These are phyloP conservation scores for Teratosphaeria viscida DNA, from an alignment of 2,329 filamentous ascomycete genomes.

Conservation along the genomic window DNA sequence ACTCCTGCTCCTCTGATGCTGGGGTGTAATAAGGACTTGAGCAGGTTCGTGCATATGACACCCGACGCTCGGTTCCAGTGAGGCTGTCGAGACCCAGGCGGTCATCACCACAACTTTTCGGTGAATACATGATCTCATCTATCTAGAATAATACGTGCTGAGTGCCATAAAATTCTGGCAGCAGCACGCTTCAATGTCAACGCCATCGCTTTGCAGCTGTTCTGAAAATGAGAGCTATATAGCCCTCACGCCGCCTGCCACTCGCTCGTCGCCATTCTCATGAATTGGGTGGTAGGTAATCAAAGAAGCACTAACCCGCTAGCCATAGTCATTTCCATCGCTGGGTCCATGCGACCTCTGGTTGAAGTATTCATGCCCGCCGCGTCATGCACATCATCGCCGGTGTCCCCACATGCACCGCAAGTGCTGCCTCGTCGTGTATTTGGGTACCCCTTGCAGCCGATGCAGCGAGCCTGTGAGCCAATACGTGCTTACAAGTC, in stretches of 20 bases:
- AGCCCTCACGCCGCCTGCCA: background rate
- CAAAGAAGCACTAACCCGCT: constrained; percentile 17
- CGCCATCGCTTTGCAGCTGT: constrained; percentile 18
- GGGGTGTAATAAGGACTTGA: too few relatives aligned
- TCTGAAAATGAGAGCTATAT: constrained; percentile 1
- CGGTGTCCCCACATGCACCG: constrained; percentile 6
- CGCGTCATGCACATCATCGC: constrained; percentile 10
- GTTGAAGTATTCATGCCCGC: background rate
- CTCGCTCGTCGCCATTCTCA: constrained; percentile 1
- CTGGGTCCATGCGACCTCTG: constrained; percentile 16
- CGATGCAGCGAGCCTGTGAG: background rate
- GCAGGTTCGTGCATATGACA: too few relatives aligned
- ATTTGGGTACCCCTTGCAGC: background rate
- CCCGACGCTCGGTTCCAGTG: background rate
- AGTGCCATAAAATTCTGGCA: constrained; percentile 1
- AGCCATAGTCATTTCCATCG: constrained; percentile 16
- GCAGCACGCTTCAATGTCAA: constrained; percentile 3
- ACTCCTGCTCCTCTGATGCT: too few relatives aligned
- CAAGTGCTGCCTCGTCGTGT: background rate
- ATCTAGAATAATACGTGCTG: constrained; percentile 13
- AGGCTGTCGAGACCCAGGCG: background rate
- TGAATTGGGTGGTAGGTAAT: constrained; percentile 1
- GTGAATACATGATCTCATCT: constrained; percentile 17
- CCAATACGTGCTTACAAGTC: constrained; percentile 35
- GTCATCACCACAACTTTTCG: constrained; percentile 8